phyloP scores from a whole-genome alignment of 2,329 filamentous ascomycete species.

The Claviceps africana region DNA sequence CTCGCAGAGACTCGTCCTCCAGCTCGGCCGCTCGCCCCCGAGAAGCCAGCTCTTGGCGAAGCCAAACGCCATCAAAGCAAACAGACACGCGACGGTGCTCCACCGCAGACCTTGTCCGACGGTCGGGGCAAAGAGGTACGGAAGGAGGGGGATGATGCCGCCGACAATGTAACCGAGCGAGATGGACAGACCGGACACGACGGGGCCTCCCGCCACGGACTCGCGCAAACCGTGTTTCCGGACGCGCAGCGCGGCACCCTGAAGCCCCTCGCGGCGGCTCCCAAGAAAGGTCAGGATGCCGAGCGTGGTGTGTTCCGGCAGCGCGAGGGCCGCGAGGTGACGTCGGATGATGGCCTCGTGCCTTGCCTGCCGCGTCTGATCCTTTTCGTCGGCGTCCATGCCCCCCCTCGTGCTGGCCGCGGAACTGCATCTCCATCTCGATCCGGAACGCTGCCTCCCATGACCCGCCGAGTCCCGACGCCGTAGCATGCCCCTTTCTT shows the following conservation, averaged over 20 bases:
- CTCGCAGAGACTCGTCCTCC: conserved; percentile 14
- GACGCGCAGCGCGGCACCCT: conserved; percentile 11
- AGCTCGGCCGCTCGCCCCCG: conserved; percentile 6
- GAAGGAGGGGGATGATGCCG: conserved; percentile 46
- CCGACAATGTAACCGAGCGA: conserved; percentile 48
- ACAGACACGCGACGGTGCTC: conserved; percentile 38
- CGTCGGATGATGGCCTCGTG: conserved; percentile 15
- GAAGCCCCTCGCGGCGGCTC: conserved; percentile 18
- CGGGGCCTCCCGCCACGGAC: conserved; percentile 21
- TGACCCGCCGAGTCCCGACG: neutral
- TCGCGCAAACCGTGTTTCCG: too few species aligned
- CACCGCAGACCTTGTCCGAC: conserved; percentile 32
- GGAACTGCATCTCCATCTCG: too few species aligned
- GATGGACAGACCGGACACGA: conserved; percentile 42
- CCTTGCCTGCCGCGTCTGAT: neutral
- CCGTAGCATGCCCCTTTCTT: conserved; percentile 14
- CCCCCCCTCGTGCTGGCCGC: too few species aligned
- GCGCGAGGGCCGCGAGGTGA: conserved; percentile 19
- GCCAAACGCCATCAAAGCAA: conserved; percentile 42
- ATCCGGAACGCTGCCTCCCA: neutral
- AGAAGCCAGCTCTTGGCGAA: conserved; percentile 36
- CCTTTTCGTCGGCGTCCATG: neutral
- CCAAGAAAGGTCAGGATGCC: conserved; percentile 15
- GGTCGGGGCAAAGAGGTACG: conserved; percentile 40
- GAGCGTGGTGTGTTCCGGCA: conserved; percentile 11